Evolutionary conservation across 805 yeast genomes (phyloP), one percentile per base, ranked within the genome.

Genomic region (Metschnikowia peoriensis): DNA sequence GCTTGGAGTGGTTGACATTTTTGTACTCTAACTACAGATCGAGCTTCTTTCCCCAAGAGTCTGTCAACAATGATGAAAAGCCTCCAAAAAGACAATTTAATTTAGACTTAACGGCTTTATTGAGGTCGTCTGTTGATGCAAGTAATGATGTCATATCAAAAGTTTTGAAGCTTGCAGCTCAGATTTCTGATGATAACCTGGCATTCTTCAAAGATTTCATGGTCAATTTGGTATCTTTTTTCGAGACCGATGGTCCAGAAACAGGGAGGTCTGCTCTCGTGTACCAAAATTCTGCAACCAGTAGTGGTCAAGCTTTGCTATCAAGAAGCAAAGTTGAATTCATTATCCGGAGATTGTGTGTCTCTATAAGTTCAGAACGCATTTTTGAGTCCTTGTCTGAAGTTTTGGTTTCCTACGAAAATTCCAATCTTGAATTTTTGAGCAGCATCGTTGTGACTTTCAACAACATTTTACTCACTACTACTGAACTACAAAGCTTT

Each of bases 1-100:
- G 94, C 27, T 72, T 94, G 37, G 96, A 92, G 57, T 94, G 99
- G 99, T 74, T 94, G 34, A 83, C 84, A 14, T 82, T 89, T 78
- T 75, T 94, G 40, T 93, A 91, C 63, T 77, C 82, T 28, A 85
- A 85, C 58, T 85, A 86, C 52, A 64, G 73, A 1, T 58, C 65
- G 5, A 59, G 66, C 28, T 72, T 72, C 44, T 66, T 70, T 42
- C 62, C 66, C 28, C 62, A 66, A 9, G 61, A 54, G 8, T 17
- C 28, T 22, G 46, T 29, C 10, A 55, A 51, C 7, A 50, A 50
- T 4, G 69, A 73, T 39, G 78, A 81, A 53, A 74, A 56, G 15
- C 46, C 49, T 11, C 53, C 51, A 7, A 60, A 58, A 5, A 61
- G 60, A 9, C 58, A 53, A 28, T 54, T 58, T 45, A 53, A 52